phyloP scores from a whole-genome alignment of 2,329 filamentous ascomycete species.

The Cladosporium sp. region DNA sequence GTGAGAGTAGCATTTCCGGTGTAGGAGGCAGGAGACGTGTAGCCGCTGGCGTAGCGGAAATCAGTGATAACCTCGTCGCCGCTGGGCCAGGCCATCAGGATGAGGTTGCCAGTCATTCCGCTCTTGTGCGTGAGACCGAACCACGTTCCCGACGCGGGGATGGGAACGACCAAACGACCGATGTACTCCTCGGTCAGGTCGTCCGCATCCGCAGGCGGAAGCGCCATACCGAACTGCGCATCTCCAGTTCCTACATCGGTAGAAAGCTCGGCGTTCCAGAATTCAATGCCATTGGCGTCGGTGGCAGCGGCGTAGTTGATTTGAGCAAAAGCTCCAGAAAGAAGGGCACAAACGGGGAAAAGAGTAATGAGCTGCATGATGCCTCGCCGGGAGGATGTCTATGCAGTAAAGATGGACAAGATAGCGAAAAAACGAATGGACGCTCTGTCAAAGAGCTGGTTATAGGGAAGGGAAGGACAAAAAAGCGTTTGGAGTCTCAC shows the following conservation, averaged over 20 bases:
- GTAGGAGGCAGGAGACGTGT: constrained; percentile 61
- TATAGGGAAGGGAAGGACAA: constrained; percentile 9
- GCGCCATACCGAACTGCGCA: constrained; percentile 57
- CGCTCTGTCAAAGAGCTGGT: constrained; percentile 21
- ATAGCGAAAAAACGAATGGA: constrained; percentile 16
- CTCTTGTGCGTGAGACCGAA: constrained; percentile 60
- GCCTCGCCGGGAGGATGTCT: constrained; percentile 21
- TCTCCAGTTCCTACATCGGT: constrained; percentile 47
- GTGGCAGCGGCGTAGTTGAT: constrained; percentile 30
- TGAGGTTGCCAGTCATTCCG: constrained; percentile 60
- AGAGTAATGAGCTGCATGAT: constrained; percentile 33
- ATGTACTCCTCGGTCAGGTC: constrained; percentile 57
- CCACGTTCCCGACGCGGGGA: constrained; percentile 54
- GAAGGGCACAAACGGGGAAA: constrained; percentile 27
- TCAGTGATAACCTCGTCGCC: constrained; percentile 58
- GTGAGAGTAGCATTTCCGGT: constrained; percentile 63
- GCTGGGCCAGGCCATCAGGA: constrained; percentile 61
- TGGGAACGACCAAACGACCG: constrained; percentile 55
- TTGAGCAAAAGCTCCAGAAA: constrained; percentile 30
- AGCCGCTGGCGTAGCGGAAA: constrained; percentile 61
- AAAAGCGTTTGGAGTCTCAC: constrained; percentile 18
- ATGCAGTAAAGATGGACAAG: constrained; percentile 21
- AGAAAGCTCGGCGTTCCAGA: constrained; percentile 53
- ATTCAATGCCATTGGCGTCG: constrained; percentile 54
- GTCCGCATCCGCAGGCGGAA: constrained; percentile 49